Percentiles rank a stretch among this genome's conserved stretches.
Evolutionary conservation across 306 rosid genomes (phyloP).

Genomic region (Chamaecrista fasciculata): DNA sequence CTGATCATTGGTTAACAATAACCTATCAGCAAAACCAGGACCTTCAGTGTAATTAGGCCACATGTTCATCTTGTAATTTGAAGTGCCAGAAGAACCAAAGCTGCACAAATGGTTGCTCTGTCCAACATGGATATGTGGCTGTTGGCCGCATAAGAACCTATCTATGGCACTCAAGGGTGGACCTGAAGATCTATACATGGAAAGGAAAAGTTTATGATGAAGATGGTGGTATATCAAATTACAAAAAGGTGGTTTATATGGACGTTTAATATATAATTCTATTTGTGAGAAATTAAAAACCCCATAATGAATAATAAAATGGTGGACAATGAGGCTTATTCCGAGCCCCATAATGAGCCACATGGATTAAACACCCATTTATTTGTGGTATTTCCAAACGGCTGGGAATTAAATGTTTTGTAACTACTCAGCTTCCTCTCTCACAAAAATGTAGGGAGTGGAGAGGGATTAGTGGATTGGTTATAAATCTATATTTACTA

Average conservation of each 20-base stretch:
- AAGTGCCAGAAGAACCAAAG: conserved; percentile 17
- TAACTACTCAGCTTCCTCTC: conserved; percentile 68
- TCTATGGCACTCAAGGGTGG: conserved; percentile 70
- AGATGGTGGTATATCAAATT: background rate
- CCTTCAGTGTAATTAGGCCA: conserved; percentile 14
- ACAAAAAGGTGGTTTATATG: conserved; percentile 9
- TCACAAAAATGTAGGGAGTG: conserved; percentile 35
- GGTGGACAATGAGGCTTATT: conserved; percentile 38
- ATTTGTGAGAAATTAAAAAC: background rate
- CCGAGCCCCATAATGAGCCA: conserved; percentile 47
- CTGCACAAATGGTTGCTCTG: conserved; percentile 12
- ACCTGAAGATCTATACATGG: conserved; percentile 26
- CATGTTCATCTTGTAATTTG: conserved; percentile 4
- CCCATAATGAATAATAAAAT: background rate
- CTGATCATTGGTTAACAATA: conserved; percentile 30
- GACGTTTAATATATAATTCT: background rate
- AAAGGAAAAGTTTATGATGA: background rate
- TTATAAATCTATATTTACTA: conserved; percentile 27
- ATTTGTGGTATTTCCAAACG: conserved; percentile 38
- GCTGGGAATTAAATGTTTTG: conserved; percentile 35
- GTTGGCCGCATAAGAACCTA: conserved; percentile 53
- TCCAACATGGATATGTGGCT: conserved; percentile 29
- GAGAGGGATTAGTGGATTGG: conserved; percentile 63
- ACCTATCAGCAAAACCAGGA: conserved; percentile 22
- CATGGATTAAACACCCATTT: conserved; percentile 38